Conservation (phyloP, 331 rosid species). For the Quercus lobata region DNA sequence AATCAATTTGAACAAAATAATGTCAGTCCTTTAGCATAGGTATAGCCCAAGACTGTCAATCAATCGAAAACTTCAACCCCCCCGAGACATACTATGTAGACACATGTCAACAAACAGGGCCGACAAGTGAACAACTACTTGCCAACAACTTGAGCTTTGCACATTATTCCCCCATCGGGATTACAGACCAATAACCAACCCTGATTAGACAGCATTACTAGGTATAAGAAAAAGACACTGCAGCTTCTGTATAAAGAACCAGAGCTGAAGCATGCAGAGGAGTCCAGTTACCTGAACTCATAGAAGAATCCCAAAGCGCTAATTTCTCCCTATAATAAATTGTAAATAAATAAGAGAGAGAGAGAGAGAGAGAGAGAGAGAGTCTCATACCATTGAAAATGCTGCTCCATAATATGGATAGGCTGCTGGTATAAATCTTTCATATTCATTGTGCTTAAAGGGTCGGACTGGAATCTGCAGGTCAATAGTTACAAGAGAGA, state of each 20-base stretch:
- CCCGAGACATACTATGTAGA: too few species aligned
- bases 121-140: too few species aligned
- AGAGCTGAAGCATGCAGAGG: not conserved
- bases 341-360: not conserved
- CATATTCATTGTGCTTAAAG: slow-evolving; percentile 90
- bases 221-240: not conserved
- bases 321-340: not conserved
- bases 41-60: too few species aligned
- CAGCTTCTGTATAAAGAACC: not conserved
- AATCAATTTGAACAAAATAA: too few species aligned
- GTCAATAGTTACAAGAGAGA: slow-evolving; percentile 2
- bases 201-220: not conserved
- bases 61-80: too few species aligned
- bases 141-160: too few species aligned
- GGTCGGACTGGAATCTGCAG: slow-evolving; percentile 98
- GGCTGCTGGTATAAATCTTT: slow-evolving; percentile 92
- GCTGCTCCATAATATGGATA: slow-evolving; percentile 93
- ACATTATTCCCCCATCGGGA: not conserved
- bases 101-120: too few species aligned
- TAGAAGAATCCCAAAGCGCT: not conserved
- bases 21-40: too few species aligned
- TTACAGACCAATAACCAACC: not conserved
- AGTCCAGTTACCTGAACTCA: not conserved
- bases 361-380: slow-evolving; percentile 7
- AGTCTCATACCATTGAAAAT: slow-evolving; percentile 74